Conservation (phyloP, 176 grass and related monocot species). For the Thalia dealbata region DNA sequence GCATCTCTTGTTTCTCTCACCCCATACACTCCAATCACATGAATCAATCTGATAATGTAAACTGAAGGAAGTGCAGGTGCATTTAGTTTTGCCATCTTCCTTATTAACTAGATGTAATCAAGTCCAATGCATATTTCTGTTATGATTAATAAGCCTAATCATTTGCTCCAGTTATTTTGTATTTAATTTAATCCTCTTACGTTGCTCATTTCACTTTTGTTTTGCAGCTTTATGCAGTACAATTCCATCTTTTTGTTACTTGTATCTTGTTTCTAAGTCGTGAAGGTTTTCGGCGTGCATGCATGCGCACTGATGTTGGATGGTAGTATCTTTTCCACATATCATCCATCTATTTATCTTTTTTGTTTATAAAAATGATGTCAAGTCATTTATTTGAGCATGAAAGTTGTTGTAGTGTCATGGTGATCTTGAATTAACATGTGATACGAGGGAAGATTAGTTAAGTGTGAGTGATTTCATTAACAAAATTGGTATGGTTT, state of each 20-base stretch:
- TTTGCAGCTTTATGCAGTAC: constrained; percentile 69
- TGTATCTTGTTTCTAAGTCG: constrained; percentile 86
- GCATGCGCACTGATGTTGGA: constrained; percentile 60
- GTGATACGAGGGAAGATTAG: neutral
- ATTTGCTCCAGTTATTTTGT: constrained; percentile 6
- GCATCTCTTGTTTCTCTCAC: too few species aligned
- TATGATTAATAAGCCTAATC: neutral
- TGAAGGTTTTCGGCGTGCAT: constrained; percentile 94
- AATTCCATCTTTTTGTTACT: constrained; percentile 92
- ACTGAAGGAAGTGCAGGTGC: too few species aligned
- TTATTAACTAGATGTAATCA: too few species aligned
- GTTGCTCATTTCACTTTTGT: neutral
- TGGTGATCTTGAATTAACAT: neutral
- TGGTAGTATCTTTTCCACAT: constrained; percentile 33
- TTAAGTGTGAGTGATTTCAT: too few species aligned
- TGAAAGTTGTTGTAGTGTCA: neutral
- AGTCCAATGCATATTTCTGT: too few species aligned
- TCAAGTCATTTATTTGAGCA: neutral
- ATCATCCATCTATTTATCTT: neutral
- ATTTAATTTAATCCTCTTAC: neutral
- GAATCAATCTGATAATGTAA: too few species aligned
- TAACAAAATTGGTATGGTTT: too few species aligned
- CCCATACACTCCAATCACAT: too few species aligned
- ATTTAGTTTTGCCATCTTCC: too few species aligned
- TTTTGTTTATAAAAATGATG: neutral